Evolutionary conservation across 768 basidiomycete genomes (phyloP), one percentile per base, ranked within the genome.

Genomic region (Hydnum rufescens): DNA sequence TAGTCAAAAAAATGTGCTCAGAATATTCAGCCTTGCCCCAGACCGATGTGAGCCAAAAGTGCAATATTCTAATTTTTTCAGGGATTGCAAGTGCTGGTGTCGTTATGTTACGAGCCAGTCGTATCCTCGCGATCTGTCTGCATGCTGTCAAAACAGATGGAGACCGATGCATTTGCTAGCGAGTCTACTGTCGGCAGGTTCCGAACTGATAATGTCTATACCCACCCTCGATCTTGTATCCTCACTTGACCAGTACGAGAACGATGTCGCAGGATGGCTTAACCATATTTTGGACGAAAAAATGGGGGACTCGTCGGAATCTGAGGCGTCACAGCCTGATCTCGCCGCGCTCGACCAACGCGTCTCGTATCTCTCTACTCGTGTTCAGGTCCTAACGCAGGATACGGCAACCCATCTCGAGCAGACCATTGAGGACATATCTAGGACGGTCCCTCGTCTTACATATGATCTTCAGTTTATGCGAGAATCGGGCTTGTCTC

Each of bases 391-490:
- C 34, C 80, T 87, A 32, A 78, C 78, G 42, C 82, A 89, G 61
- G 92, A 96, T 59, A 92, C 90, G 0, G 85, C 89, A 2, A 68
- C 79, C 6, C 71, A 82, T 51, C 75, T 96, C 53, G 95, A 96
- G 64, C 78, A 79, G 55, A 76, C 78, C 44, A 90, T 99, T 54
- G 82, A 89, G 61, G 90, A 96, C 62, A 85, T 96, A 42, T 88
- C 92, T 2, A 77, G 90, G 48, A 76, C 80, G 3, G 80, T 96
- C 22, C 88, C 95, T 8, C 76, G 95, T 34, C 72, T 99, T 44
- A 78, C 85, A 1, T 97, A 95, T 63, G 95, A 97, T 65, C 71
- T 99, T 32, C 92, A 97, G 63, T 95, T 95, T 68, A 92, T 96
- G 78, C 81, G 86, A 42, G 93, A 97, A 60, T 78, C 81, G 30